Evolutionary conservation across 805 yeast species (phyloP), one percentile per base, ranked within the genome.

Genomic region (Wickerhamiella allomyrinae): DNA sequence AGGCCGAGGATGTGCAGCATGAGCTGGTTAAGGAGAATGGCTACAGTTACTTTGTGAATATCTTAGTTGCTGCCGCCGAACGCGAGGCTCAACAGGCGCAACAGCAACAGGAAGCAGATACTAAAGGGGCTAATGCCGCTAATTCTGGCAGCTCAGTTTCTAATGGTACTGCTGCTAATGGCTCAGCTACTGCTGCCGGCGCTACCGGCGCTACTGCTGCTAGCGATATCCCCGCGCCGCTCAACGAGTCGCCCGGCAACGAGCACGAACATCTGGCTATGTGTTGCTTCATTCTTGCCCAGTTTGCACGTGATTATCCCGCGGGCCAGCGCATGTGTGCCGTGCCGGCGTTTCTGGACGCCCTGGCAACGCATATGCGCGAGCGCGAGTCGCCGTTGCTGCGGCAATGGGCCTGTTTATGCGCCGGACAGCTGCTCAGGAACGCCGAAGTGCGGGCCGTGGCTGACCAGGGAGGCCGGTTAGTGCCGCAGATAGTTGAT

Each of bases 21-120:
- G 98, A 91, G 55, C 69, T 91, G 23, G 73, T 91, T 49, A 87
- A 87, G 53, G 97, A 89, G 55, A 80, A 79, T 54, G 95, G 95
- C 0, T 87, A 77, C 59, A 76, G 77, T 52, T 89, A 91, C 58
- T 91, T 91, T 57, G 74, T 85, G 35, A 75, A 78, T 46, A 84
- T 89, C 55, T 63, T 91, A 36, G 77, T 78, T 7, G 22, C 29
- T 13, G 34, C 23, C 11, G 41, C 29, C 20, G 21, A 4, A 24
- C n/a, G n/a, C n/a, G n/a, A n/a, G n/a, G n/a, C n/a, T n/a, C n/a
- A n/a, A n/a, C n/a, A n/a, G n/a, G n/a, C n/a, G n/a, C n/a, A 23
- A 7, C 25, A 23, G 10, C 10, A 17, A 22, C 20, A n/a, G 11
- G 13, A 40, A 14, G 39, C 41, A 21, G 25, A 21, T 3, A 46